Percentiles rank a stretch among this genome's conserved stretches.
phyloP scores from a whole-genome alignment of 257 asterid species.

The Fraxinus anomala region DNA sequence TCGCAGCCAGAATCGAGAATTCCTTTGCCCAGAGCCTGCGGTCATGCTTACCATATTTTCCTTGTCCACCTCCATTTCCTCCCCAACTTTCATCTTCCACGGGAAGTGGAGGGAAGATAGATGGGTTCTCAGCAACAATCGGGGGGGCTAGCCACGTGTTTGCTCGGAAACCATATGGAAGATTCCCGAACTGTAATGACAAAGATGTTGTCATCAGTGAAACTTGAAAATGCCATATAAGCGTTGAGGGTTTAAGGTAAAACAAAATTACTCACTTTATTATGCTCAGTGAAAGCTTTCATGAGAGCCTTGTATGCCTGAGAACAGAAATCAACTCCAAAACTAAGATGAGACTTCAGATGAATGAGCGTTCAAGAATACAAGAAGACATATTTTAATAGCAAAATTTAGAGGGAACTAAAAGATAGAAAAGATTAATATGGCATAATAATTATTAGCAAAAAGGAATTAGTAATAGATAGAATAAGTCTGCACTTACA shows the following conservation, averaged over 20 bases:
- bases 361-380: constrained; percentile 9
- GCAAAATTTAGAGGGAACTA: not conserved
- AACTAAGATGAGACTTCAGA: constrained; percentile 1
- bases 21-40: constrained; percentile 68
- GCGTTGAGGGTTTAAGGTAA: not conserved
- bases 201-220: constrained; percentile 18
- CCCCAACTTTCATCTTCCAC: constrained; percentile 80
- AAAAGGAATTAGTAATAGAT: not conserved
- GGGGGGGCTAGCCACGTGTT: constrained; percentile 81
- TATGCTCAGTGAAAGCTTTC: constrained; percentile 82
- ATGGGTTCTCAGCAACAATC: constrained; percentile 59
- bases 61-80: constrained; percentile 84
- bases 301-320: constrained; percentile 76
- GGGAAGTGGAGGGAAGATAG: constrained; percentile 62
- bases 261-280: constrained; percentile 57
- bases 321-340: constrained; percentile 22
- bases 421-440: constrained; percentile 6
- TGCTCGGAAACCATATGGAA: constrained; percentile 80
- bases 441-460: not conserved
- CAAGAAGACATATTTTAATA: constrained; percentile 8
- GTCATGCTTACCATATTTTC: constrained; percentile 57
- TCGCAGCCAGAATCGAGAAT: constrained; percentile 59
- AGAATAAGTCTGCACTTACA: constrained; percentile 45
- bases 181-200: constrained; percentile 69
- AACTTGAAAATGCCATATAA: not conserved